Percentiles rank a stretch among this genome's conserved stretches.
Evolutionary conservation across 306 rosid species (phyloP).

Genomic region (Prunus persica): DNA sequence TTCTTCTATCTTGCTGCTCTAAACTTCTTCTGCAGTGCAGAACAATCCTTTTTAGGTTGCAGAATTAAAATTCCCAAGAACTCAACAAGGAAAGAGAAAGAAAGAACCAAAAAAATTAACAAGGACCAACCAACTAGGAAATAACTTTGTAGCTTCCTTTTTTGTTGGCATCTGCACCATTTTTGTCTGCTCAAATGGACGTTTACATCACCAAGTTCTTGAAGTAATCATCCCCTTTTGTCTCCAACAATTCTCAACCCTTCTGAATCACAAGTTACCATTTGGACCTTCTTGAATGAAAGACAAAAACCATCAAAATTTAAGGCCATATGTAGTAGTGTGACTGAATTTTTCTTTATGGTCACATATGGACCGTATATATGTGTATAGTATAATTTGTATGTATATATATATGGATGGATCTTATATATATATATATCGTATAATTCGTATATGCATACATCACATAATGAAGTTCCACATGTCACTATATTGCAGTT

Average conservation of each 20-base stretch:
- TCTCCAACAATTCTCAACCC: constrained; percentile 3
- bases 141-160: constrained; percentile 16
- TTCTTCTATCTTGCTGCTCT: not conserved
- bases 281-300: not conserved
- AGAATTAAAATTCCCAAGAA: not conserved
- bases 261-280: not conserved
- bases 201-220: constrained; percentile 21
- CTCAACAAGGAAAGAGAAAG: not conserved
- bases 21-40: not conserved
- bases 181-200: constrained; percentile 3
- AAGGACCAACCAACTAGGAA: not conserved
- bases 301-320: not conserved
- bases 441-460: no score
- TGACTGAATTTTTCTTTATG: not conserved
- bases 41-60: not conserved
- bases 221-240: constrained; percentile 30
- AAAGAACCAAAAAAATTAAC: not conserved
- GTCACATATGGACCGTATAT: not conserved
- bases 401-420: not conserved
- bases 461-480: no score
- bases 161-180: constrained; percentile 18
- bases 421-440: no score
- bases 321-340: not conserved
- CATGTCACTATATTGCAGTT: not conserved
- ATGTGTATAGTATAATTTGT: no score